phyloP scores from a whole-genome alignment of 2,329 filamentous ascomycete genomes.

The Trichophyton simii region DNA sequence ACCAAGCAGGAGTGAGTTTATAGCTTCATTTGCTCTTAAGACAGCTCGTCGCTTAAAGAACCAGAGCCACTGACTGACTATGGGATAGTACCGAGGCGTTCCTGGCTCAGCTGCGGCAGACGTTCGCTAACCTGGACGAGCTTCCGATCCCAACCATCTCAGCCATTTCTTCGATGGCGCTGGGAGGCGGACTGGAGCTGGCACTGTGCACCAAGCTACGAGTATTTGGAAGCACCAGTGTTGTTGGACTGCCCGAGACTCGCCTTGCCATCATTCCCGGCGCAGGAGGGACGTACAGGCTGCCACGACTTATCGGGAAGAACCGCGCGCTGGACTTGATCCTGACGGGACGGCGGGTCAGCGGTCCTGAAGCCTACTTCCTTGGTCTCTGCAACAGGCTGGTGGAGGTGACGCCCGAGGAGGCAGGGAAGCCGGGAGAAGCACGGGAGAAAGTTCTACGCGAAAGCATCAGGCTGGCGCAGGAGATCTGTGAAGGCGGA shows the following conservation, averaged over 20 bases:
- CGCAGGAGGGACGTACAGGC: conserved; percentile 80
- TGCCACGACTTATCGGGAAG: conserved; percentile 69
- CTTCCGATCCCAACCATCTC: conserved; percentile 85
- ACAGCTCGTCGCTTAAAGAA: neutral
- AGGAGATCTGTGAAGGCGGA: conserved; percentile 79
- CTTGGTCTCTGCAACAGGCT: conserved; percentile 81
- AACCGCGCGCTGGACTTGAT: conserved; percentile 78
- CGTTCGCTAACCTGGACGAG: conserved; percentile 57
- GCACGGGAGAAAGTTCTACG: conserved; percentile 58
- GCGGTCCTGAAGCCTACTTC: conserved; percentile 77
- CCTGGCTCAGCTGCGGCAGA: conserved; percentile 60
- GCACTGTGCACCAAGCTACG: conserved; percentile 82
- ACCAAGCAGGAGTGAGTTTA: conserved; percentile 58
- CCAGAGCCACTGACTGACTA: conserved; percentile 2
- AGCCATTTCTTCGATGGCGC: conserved; percentile 70
- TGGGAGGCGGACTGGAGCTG: conserved; percentile 88
- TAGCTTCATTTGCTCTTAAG: neutral
- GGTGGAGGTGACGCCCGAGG: conserved; percentile 57
- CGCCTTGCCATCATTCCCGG: conserved; percentile 88
- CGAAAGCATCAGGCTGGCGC: conserved; percentile 65
- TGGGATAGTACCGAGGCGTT: conserved; percentile 60
- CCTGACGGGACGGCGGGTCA: conserved; percentile 75
- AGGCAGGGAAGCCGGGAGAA: conserved; percentile 40
- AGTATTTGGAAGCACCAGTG: conserved; percentile 66
- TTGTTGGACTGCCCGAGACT: conserved; percentile 79